phyloP scores from a whole-genome alignment of 1,284 basidiomycete species.

The Testicularia cyperi region DNA sequence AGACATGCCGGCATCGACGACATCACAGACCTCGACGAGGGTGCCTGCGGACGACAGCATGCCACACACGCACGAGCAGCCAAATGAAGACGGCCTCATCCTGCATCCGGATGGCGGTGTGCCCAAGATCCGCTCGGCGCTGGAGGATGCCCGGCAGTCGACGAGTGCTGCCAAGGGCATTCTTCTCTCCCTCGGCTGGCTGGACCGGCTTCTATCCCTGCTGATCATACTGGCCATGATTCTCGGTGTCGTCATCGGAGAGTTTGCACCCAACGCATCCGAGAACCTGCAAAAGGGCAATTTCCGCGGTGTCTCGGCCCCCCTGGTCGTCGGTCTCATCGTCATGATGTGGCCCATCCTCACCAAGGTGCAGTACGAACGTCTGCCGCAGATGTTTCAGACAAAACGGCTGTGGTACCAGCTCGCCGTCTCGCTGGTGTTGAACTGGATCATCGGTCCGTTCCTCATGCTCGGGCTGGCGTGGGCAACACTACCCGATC shows the following conservation, averaged over 20 bases:
- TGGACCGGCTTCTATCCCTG: conserved; percentile 73
- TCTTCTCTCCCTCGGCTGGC: conserved; percentile 60
- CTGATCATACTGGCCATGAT: conserved; percentile 77
- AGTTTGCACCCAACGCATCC: conserved; percentile 41
- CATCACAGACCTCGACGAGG: not conserved
- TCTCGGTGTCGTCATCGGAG: conserved; percentile 74
- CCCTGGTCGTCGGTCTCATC: conserved; percentile 63
- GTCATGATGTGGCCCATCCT: conserved; percentile 87
- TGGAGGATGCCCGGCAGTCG: conserved; percentile 37
- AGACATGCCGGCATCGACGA: no score
- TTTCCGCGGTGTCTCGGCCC: conserved; percentile 58
- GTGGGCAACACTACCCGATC: conserved; percentile 80
- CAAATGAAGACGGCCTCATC: conserved; percentile 36
- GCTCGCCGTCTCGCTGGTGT: conserved; percentile 69
- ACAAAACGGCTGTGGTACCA: conserved; percentile 71
- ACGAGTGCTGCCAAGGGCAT: conserved; percentile 29
- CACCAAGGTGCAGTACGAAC: conserved; percentile 75
- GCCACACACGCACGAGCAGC: not conserved
- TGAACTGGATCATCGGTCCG: conserved; percentile 82
- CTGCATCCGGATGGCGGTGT: conserved; percentile 38
- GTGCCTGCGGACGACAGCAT: not conserved
- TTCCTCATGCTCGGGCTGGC: conserved; percentile 76
- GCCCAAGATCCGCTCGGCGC: conserved; percentile 22
- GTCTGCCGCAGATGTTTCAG: conserved; percentile 67
- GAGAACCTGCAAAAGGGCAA: conserved; percentile 49